These are phyloP conservation scores for Calocybe gambosa DNA, from an alignment of 1,284 basidiomycete genomes.

Conservation along the genomic window DNA sequence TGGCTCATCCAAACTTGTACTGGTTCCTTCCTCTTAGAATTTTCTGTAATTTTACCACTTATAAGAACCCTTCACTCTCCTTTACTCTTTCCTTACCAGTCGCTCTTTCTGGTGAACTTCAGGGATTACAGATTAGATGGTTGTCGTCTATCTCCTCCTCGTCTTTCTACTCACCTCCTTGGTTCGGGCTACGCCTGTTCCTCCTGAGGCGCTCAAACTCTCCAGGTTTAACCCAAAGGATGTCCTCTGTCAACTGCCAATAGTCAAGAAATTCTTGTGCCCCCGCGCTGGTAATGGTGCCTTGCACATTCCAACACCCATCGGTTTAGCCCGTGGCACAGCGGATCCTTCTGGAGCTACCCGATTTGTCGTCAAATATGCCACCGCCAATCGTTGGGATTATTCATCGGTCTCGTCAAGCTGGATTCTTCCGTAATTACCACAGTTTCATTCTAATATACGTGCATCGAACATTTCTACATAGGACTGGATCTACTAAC, in stretches of 20 bases:
- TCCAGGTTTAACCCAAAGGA: neutral
- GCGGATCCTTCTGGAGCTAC: conserved; percentile 39
- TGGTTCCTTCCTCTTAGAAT: neutral
- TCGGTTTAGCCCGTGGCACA: conserved; percentile 53
- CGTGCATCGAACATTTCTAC: neutral
- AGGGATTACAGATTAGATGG: conserved; percentile 23
- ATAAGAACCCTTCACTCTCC: neutral
- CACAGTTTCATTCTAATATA: neutral
- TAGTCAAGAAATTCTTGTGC: conserved; percentile 35
- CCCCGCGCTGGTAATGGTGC: conserved; percentile 27
- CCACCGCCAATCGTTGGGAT: conserved; percentile 53
- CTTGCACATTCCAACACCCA: conserved; percentile 36
- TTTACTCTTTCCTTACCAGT: conserved; percentile 12
- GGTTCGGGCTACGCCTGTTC: conserved; percentile 26
- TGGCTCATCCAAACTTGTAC: too few species aligned
- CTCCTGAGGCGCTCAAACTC: conserved; percentile 16
- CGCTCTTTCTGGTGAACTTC: conserved; percentile 15
- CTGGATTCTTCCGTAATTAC: conserved; percentile 57
- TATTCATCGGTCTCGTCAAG: conserved; percentile 43
- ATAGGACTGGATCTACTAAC: conserved; percentile 48
- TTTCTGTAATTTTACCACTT: neutral
- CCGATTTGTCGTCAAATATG: conserved; percentile 59
- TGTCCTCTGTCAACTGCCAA: conserved; percentile 38
- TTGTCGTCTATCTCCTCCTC: conserved; percentile 30
- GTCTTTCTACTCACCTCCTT: conserved; percentile 27